Percentiles rank a stretch among this genome's conserved stretches.
Conservation (phyloP, 306 rosid species). For the Malus sieversii region DNA sequence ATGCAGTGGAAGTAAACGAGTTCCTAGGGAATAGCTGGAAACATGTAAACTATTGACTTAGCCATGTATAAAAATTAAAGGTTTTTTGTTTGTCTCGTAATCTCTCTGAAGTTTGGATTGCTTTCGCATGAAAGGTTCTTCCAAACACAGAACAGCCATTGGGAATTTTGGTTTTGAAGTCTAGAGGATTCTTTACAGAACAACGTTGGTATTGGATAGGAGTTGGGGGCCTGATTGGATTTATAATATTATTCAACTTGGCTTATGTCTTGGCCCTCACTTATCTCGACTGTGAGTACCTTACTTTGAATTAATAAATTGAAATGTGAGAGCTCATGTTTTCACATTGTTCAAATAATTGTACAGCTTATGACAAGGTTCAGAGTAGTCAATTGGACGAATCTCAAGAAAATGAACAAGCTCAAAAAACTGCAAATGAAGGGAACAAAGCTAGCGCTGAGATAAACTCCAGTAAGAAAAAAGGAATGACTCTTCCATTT, state of each 20-base stretch:
- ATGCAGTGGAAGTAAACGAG: constrained; percentile 56
- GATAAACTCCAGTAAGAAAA: constrained; percentile 26
- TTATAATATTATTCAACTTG: constrained; percentile 34
- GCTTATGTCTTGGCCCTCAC: constrained; percentile 39
- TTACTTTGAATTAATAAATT: not conserved
- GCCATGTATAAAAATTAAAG: not conserved
- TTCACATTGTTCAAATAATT: not conserved
- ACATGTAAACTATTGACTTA: constrained; percentile 27
- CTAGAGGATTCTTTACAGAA: constrained; percentile 45
- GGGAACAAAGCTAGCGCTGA: constrained; percentile 6
- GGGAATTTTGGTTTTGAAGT: constrained; percentile 41
- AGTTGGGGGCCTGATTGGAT: constrained; percentile 48
- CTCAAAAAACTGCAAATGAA: not conserved
- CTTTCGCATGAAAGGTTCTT: constrained; percentile 27
- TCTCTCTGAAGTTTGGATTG: not conserved
- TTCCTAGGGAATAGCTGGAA: constrained; percentile 61
- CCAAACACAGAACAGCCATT: constrained; percentile 29
- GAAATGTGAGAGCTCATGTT: not conserved
- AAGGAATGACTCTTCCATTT: constrained; percentile 79
- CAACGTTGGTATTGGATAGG: constrained; percentile 77
- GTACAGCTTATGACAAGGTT: constrained; percentile 15
- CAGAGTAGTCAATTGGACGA: constrained; percentile 27
- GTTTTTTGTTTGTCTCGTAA: not conserved
- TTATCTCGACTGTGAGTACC: constrained; percentile 42
- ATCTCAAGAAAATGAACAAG: constrained; percentile 8